A percentile compares a stretch with the other conserved stretches of the same genome.
Evolutionary conservation across 2,329 filamentous ascomycete genomes (phyloP).

Genomic region (Neopestalotiopsis sp.): DNA sequence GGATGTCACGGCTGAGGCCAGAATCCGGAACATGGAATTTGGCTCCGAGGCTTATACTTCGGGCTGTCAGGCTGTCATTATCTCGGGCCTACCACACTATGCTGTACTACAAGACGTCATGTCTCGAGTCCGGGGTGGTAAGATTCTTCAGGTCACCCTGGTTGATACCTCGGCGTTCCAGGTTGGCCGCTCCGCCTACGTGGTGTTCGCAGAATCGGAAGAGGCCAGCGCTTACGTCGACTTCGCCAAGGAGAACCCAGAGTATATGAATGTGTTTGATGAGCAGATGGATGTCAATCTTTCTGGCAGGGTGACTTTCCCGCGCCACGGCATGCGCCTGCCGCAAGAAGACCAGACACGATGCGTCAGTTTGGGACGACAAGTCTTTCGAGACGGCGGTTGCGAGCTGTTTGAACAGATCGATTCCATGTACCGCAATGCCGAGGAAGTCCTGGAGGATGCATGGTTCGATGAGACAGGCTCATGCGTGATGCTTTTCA

Average conservation of each 20-base stretch:
- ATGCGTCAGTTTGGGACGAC: constrained; percentile 12
- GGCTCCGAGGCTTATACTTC: neutral
- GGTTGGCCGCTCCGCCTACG: constrained; percentile 6
- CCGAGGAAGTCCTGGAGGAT: constrained; percentile 17
- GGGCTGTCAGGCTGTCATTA: constrained; percentile 16
- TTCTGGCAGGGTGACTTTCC: constrained; percentile 12
- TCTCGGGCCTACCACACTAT: neutral
- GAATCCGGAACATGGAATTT: neutral
- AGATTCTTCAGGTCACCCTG: constrained; percentile 10
- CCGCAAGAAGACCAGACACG: constrained; percentile 7
- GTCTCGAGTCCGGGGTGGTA: constrained; percentile 18
- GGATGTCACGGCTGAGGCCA: constrained; percentile 7
- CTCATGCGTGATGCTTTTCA: constrained; percentile 10
- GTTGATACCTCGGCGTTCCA: constrained; percentile 2
- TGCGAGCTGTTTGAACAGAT: neutral
- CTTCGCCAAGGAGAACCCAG: constrained; percentile 2
- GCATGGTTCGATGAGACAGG: neutral
- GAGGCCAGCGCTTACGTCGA: constrained; percentile 13
- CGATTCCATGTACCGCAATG: constrained; percentile 5
- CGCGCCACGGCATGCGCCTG: neutral
- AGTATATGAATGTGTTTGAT: neutral
- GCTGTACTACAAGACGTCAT: constrained; percentile 10
- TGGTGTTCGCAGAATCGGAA: constrained; percentile 18
- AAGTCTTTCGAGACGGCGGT: neutral
- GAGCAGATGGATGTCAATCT: constrained; percentile 6